Conservation (phyloP, 169 alveolate species). For the Cryptosporidium andersoni region DNA sequence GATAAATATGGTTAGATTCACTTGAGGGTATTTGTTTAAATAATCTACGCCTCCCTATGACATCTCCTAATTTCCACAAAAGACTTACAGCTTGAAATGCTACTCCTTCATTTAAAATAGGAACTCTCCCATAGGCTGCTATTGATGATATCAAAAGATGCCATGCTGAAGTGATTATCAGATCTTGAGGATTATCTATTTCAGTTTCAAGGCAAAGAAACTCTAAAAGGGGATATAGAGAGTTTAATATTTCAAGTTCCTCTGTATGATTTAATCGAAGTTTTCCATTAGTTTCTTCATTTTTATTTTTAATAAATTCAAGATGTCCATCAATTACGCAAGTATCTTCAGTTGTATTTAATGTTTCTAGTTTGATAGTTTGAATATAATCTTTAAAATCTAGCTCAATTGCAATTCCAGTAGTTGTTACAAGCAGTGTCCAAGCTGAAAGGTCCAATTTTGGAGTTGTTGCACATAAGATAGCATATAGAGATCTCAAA, state of each 20-base stretch:
- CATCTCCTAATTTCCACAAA: constrained; percentile 47
- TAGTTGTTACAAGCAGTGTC: constrained; percentile 20
- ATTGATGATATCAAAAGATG: constrained; percentile 24
- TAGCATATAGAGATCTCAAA: constrained; percentile 38
- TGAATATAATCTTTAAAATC: constrained; percentile 6
- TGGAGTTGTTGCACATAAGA: constrained; percentile 42
- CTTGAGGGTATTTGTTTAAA: not conserved
- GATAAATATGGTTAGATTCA: not conserved
- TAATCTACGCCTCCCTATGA: constrained; percentile 13
- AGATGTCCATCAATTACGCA: not conserved
- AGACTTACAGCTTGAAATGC: constrained; percentile 65
- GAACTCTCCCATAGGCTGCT: constrained; percentile 50
- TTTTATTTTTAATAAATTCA: not conserved
- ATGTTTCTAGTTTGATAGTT: constrained; percentile 7
- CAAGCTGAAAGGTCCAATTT: constrained; percentile 53
- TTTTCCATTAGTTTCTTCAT: not conserved
- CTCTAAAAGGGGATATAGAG: constrained; percentile 28
- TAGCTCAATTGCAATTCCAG: not conserved
- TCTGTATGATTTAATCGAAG: not conserved
- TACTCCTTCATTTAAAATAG: constrained; percentile 20
- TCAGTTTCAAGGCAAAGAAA: constrained; percentile 33
- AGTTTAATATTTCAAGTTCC: constrained; percentile 32
- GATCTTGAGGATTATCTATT: not conserved
- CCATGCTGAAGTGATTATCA: constrained; percentile 43
- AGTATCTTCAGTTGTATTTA: not conserved